Percentiles rank a stretch among this genome's conserved stretches.
phyloP scores from a whole-genome alignment of 495 filamentous ascomycete species.

The Symbiotaphrina buchneri region DNA sequence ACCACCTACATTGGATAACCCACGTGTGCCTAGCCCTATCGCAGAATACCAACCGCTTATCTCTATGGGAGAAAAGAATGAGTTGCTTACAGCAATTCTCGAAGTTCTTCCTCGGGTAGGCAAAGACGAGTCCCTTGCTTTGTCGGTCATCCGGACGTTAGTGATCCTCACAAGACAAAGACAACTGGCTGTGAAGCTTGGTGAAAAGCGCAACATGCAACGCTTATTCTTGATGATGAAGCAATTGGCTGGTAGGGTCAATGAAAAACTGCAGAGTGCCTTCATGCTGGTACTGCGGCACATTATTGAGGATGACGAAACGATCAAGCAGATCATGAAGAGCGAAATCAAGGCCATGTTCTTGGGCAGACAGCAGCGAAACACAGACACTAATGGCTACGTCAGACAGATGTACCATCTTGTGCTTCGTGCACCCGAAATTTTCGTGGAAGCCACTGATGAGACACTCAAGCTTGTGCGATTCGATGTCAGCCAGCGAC shows the following conservation, averaged over 20 bases:
- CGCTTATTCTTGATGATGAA: slow-evolving; percentile 86
- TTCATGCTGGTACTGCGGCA: slow-evolving; percentile 82
- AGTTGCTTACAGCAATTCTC: slow-evolving; percentile 51
- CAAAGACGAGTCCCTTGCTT: slow-evolving; percentile 64
- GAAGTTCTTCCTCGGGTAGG: slow-evolving; percentile 68
- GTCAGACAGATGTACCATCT: slow-evolving; percentile 62
- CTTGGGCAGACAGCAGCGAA: slow-evolving; percentile 31
- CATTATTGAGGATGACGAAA: slow-evolving; percentile 82
- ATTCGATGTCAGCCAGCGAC: slow-evolving; percentile 33
- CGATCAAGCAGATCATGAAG: slow-evolving; percentile 77
- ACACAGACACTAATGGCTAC: slow-evolving; percentile 47
- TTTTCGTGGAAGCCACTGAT: slow-evolving; percentile 81
- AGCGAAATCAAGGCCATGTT: slow-evolving; percentile 67
- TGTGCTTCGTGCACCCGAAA: slow-evolving; percentile 57
- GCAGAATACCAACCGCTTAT: slow-evolving; percentile 39
- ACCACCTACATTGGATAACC: slow-evolving; percentile 32
- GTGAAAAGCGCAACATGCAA: slow-evolving; percentile 73
- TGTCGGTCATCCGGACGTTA: slow-evolving; percentile 66
- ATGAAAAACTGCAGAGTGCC: slow-evolving; percentile 50
- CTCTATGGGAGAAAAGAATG: slow-evolving; percentile 35
- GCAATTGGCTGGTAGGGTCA: slow-evolving; percentile 58
- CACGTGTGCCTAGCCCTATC: slow-evolving; percentile 15
- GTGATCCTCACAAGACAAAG: slow-evolving; percentile 73
- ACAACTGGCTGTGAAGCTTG: slow-evolving; percentile 47
- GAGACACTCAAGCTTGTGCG: slow-evolving; percentile 53